Conservation (phyloP, 441 rosid species). For the Euphorbia corollata region DNA sequence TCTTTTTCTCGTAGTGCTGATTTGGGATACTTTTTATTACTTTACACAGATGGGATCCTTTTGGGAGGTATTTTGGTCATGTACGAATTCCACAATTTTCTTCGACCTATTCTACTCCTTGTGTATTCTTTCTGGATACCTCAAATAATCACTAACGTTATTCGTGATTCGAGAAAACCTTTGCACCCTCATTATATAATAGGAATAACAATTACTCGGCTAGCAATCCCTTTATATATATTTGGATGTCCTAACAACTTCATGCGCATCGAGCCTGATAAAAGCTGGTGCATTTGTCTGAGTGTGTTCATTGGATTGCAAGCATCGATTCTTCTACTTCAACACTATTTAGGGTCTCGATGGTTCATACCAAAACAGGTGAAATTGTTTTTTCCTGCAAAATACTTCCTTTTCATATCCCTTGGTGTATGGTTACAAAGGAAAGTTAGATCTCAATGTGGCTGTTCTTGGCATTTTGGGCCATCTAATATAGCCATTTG, state of each 20-base stretch:
- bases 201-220: conserved; percentile 84
- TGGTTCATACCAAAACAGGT: conserved; percentile 98
- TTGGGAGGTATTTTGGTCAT: conserved; percentile 92
- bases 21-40: conserved; percentile 11
- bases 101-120: conserved; percentile 69
- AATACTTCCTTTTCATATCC: not conserved
- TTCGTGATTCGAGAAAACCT: conserved; percentile 90
- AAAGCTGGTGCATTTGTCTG: conserved; percentile 67
- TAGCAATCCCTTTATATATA: conserved; percentile 72
- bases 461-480: not conserved
- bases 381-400: conserved; percentile 8
- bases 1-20: not conserved
- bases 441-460: not conserved
- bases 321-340: conserved; percentile 82
- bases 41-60: conserved; percentile 84
- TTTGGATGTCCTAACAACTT: conserved; percentile 95
- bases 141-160: conserved; percentile 69
- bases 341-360: conserved; percentile 90
- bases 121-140: conserved; percentile 95
- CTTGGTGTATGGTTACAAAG: not conserved
- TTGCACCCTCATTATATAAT: conserved; percentile 87
- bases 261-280: conserved; percentile 85
- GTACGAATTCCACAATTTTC: conserved; percentile 82
- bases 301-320: conserved; percentile 63
- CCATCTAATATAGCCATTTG: too few species aligned